Base-by-base conservation (phyloP, 176 grass and related monocot genomes). In the Pharus latifolius region DNA sequence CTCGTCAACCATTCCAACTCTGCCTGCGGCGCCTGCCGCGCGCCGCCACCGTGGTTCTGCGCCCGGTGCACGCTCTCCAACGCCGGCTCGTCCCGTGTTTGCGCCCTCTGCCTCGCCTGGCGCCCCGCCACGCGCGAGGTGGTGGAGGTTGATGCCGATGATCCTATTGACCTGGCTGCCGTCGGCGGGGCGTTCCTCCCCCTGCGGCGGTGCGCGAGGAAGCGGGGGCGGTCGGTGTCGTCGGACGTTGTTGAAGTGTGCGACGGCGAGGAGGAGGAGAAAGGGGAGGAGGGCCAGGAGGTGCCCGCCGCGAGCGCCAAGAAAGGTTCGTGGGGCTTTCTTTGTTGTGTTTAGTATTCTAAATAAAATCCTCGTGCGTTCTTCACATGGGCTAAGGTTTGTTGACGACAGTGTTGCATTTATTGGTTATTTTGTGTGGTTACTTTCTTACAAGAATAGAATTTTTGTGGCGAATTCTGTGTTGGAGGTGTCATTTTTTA, bases 171-270 rank as follows among this genome's bases (percentile, higher is more conserved):
- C n/a, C n/a, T n/a, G 27, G 77, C 83, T 4, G 60, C 71, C 30
- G 49, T 86, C 51, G 83, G 83, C 7, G 49, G 65, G n/a, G n/a
- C 82, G 52, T 96, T 96, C 54, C 78, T 84, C 68, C 92, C 88
- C 10, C 77, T 81, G 17, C 46, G 57, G 33, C 65, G 30, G 29
- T 58, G 61, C 43, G 38, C 20, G 10, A 68, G 75, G 67, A 65
- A 65, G 59, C 80, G 75, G 83, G 80, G 58, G 17, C 69, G 60
- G 12, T 48, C 37, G 19, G 51, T 77, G 8, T 73, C 53, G 17
- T 54, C 26, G 2, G 74, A 65, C 40, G 30, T 69, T 25, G 40
- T 47, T 1, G 49, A 81, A 5, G 32, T 18, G 26, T 67, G 29
- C 19, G 55, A 70, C 7, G 43, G 45, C 19, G 17, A 50, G 24